Percentiles rank a stretch among this genome's conserved stretches.
phyloP scores from a whole-genome alignment of 164 flowering plant species.

The Echeveria elegans region DNA sequence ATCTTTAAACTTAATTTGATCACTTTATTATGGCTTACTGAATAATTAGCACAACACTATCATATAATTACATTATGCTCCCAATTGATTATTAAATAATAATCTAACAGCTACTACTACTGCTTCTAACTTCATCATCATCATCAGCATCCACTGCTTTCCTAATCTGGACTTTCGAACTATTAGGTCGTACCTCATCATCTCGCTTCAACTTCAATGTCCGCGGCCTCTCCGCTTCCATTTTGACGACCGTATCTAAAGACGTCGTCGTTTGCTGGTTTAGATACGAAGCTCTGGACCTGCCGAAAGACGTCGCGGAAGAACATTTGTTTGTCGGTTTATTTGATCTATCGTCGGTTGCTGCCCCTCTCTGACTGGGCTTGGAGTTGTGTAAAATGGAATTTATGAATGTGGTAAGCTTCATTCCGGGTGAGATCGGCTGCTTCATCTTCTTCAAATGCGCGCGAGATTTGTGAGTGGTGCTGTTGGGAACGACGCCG shows the following conservation, averaged over 20 bases:
- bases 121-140: too few species aligned
- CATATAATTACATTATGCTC: too few species aligned
- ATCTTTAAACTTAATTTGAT: too few species aligned
- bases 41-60: too few species aligned
- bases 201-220: background rate
- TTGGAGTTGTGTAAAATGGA: slow-evolving; percentile 33
- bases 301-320: slow-evolving; percentile 31
- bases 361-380: slow-evolving; percentile 24
- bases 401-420: slow-evolving; percentile 38
- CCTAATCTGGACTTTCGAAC: too few species aligned
- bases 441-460: slow-evolving; percentile 47
- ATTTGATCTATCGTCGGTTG: slow-evolving; percentile 14
- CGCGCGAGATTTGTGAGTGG: slow-evolving; percentile 38
- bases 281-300: slow-evolving; percentile 42
- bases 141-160: too few species aligned
- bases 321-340: slow-evolving; percentile 24
- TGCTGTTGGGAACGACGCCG: slow-evolving; percentile 9
- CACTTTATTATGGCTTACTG: too few species aligned
- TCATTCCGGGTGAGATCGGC: slow-evolving; percentile 50
- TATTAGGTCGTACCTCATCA: too few species aligned
- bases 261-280: slow-evolving; percentile 33
- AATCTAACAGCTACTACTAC: too few species aligned
- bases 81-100: too few species aligned
- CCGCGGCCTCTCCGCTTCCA: background rate
- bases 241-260: slow-evolving; percentile 12